A percentile compares a stretch with the other conserved stretches of the same genome.
phyloP scores from a whole-genome alignment of 495 filamentous ascomycete genomes.

The Aspergillus leporis region DNA sequence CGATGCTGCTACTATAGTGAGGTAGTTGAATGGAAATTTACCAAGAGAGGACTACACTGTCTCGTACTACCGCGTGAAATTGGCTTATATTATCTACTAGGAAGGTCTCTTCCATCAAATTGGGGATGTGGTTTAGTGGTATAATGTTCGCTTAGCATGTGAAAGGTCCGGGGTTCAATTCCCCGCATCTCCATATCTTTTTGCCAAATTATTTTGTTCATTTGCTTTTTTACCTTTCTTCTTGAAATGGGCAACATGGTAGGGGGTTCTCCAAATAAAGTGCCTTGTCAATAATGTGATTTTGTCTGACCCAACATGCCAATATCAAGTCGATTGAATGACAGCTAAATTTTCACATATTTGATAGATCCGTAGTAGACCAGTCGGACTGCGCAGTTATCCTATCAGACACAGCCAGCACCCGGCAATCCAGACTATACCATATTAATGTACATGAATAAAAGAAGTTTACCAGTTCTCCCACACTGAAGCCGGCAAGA shows the following conservation, averaged over 20 bases:
- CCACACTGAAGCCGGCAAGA: constrained; percentile 79
- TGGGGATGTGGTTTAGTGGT: constrained; percentile 7
- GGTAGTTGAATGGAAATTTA: too few relatives aligned
- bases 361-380: too few relatives aligned
- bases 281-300: too few relatives aligned
- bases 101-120: background rate
- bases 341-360: too few relatives aligned
- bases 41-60: too few relatives aligned
- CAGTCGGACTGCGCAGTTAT: background rate
- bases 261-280: too few relatives aligned
- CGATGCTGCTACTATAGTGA: too few relatives aligned
- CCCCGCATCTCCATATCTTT: constrained; percentile 2
- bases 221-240: background rate
- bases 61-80: too few relatives aligned
- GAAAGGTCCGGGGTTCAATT: constrained; percentile 7
- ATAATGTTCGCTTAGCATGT: constrained; percentile 6
- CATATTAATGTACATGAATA: background rate
- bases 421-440: constrained; percentile 1
- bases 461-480: constrained; percentile 71
- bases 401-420: background rate
- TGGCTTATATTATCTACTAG: background rate
- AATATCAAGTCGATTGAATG: too few relatives aligned
- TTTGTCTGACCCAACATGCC: too few relatives aligned
- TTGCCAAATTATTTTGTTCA: background rate
- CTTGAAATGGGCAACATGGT: background rate